Base-by-base conservation (phyloP, 768 basidiomycete species). In the Macrolepiota albuminosa region DNA sequence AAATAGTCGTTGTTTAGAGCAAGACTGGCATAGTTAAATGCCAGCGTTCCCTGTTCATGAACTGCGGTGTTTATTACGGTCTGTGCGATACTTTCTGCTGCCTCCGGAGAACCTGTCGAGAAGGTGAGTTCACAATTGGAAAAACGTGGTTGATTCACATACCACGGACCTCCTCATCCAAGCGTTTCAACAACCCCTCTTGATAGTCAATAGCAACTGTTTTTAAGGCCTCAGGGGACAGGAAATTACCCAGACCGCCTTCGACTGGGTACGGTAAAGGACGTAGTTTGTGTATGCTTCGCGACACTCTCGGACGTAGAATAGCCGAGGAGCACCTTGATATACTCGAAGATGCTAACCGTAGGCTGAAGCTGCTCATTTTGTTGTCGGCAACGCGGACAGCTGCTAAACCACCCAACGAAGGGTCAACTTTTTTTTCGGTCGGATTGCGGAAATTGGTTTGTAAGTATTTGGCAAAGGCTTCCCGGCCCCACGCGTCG, bases 1-100 rank as follows among this genome's bases (percentile, higher is more conserved):
- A 98, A 98, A 82, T 93, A 98, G 66, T 87, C 86, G 72, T 97
- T 98, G 76, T 98, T 99, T 62, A 98, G 77, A 6, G 96, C 92
- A 50, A 93, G 83, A 63, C 89, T 89, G 4, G 95, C 94, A 68
- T 95, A 94, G 73, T 91, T 96, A 74, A 95, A 98, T 29, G 85
- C 84, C 55, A 95, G 73, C 1, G 85, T 80, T 55, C 84, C 74
- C 26, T 82, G 76, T 46, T 82, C 82, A 34, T 84, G 74, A 16
- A 75, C 66, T 0, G 93, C 83, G 10, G 89, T 84, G 39, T 81
- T 79, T 36, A 92, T 79, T 29, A 96, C 81, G 26, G 89, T 89
- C 68, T 93, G 85, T 0, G 82, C 81, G 36, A 95, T 82, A 54
- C 77, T 82, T 66, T 77, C 73, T 63, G 78, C 79, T 64, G 82